Evolutionary conservation across 2,329 filamentous ascomycete genomes (phyloP), one percentile per base, ranked within the genome.

Genomic region (Sarocladiaceae sp.): DNA sequence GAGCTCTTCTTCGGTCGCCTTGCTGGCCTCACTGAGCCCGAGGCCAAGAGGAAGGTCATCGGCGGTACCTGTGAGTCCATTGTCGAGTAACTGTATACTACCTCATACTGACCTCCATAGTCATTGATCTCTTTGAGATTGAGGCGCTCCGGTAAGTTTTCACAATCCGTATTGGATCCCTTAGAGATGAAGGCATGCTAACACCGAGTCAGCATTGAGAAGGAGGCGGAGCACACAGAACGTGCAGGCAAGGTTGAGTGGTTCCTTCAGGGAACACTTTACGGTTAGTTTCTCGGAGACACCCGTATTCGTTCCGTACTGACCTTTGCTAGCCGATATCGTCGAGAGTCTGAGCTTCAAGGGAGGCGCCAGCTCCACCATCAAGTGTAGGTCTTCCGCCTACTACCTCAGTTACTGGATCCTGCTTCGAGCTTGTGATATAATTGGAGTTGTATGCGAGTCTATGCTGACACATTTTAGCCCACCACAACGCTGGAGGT

Each of bases 41-140:
- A 97, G 71, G 81, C 81, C 65, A 97, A 96, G 78, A 80, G 92
- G 52, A 96, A 96, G 73, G 85, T 97, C 61, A 97, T 97, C 56
- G 92, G 91, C 52, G 81, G 78, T 56, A 88, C 81, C 37, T 78
- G 61, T 69, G 52, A 53, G 58, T 54, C 18, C 11, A 18, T 12
- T n/a, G n/a, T n/a, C n/a, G n/a, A n/a, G n/a, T n/a, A n/a, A n/a
- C 39, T 20, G 39, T 20, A 22, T 26, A 29, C 13, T 35, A 20
- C 46, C 28, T 37, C n/a, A 37, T 54, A 28, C 52, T 58, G 25
- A 57, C 52, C 20, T 5, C 15, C 13, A 51, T 51, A 60, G 56
- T 66, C 54, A 76, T 77, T 56, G 78, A 77, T 60, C 72, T 96
- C 25, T 97, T 96, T 69, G 86, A 96, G 68, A 76, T 84, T 54